Conservation (phyloP, 495 filamentous ascomycete species). For the Aspergillus avenaceus region DNA sequence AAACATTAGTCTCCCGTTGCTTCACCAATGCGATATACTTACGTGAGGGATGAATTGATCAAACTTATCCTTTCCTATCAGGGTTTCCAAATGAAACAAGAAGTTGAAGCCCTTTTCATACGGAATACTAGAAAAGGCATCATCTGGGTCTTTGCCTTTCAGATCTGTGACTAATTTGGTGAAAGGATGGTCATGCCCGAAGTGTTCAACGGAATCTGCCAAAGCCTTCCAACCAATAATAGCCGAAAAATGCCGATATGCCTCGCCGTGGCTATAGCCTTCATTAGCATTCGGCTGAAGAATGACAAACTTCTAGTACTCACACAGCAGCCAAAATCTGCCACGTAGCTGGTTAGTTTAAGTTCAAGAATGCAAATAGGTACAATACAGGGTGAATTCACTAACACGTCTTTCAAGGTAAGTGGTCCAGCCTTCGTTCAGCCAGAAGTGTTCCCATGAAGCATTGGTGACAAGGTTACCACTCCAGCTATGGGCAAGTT, state of each 20-base stretch:
- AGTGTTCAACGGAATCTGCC: constrained; percentile 69
- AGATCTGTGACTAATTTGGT: constrained; percentile 85
- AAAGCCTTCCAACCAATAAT: constrained; percentile 68
- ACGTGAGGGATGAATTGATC: constrained; percentile 89
- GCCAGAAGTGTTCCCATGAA: constrained; percentile 96
- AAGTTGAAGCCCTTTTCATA: constrained; percentile 72
- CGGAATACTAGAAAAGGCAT: constrained; percentile 86
- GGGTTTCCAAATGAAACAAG: constrained; percentile 77
- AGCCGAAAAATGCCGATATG: constrained; percentile 85
- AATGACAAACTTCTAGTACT: neutral
- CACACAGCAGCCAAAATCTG: constrained; percentile 27
- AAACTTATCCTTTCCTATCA: constrained; percentile 81
- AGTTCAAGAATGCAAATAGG: neutral
- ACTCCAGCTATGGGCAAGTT: constrained; percentile 87
- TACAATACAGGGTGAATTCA: neutral
- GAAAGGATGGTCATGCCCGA: constrained; percentile 80
- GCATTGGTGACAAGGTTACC: constrained; percentile 88
- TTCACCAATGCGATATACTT: constrained; percentile 11
- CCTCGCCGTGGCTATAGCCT: constrained; percentile 61
- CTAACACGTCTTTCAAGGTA: constrained; percentile 80
- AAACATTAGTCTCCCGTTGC: constrained; percentile 9
- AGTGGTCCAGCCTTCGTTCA: constrained; percentile 95
- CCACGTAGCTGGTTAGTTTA: constrained; percentile 7
- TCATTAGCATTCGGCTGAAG: constrained; percentile 6
- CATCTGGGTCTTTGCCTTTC: constrained; percentile 88